Base-by-base conservation (phyloP, 164 flowering plant species). In the Piper longum region DNA sequence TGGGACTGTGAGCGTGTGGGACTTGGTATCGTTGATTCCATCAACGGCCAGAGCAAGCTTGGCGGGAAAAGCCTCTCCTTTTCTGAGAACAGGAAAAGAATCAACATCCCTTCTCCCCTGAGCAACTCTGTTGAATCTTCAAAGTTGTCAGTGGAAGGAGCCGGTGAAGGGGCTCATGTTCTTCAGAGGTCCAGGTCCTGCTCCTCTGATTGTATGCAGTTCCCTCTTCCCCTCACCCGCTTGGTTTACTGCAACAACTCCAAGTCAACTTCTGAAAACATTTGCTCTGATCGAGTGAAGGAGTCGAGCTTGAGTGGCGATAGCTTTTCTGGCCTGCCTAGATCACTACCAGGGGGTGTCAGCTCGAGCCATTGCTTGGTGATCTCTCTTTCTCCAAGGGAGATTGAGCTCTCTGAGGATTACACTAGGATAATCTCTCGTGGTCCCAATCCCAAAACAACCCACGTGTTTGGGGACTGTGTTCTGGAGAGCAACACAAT, bases 381-480 rank as follows among this genome's bases (percentile, higher is more conserved):
- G 7, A 44, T 1, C 48, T 44, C 48, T 64, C 76, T 81, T 41
- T 79, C 88, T 12, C 77, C 78, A 0, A 72, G 71, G 18, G 91
- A 85, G 70, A 85, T 86, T 78, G 95, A 88, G 71, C 78, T 79
- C 14, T 86, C 91, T 2, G 97, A 90, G 75, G 97, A 88, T 36
- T 90, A 88, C 59, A 87, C 91, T 44, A 74, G 92, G 67, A 90
- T 87, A 43, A 84, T 84, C 44, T 68, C 87, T 0, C 81, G 78
- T 56, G 93, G 92, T 0, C 86, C 90, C 3, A 85, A 83, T 57
- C 90, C 89, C 0, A 26, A 26, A 26, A 26, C 36, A 26, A 86
- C 84, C 39, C 97, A 90, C 67, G 85, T 90, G n/a, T 90, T 84
- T 63, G 90, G 82, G 66, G 74, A 86, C 63, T 84, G 90, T 66